These are phyloP conservation scores for Thermothielavioides terrestris DNA, from an alignment of 495 filamentous ascomycete species.

Conservation along the genomic window DNA sequence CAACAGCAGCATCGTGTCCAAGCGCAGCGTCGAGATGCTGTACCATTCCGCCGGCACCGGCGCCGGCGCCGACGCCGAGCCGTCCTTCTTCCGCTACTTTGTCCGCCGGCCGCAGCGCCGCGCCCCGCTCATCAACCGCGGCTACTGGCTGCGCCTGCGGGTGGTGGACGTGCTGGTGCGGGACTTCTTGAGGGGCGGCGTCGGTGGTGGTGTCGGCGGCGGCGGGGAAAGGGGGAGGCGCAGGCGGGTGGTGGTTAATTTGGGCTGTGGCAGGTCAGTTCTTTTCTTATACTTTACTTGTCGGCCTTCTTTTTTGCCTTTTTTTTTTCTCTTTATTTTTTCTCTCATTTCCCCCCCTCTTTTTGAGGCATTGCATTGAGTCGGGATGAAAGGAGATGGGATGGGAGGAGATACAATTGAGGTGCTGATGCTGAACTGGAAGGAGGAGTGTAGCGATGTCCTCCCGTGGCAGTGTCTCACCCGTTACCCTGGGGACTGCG, in stretches of 20 bases:
- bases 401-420: not conserved
- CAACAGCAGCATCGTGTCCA: slow-evolving; percentile 81
- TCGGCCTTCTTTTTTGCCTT: too few species aligned
- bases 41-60: slow-evolving; percentile 67
- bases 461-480: slow-evolving; percentile 77
- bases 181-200: slow-evolving; percentile 52
- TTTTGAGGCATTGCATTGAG: too few species aligned
- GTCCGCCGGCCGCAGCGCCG: slow-evolving; percentile 73
- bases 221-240: slow-evolving; percentile 15
- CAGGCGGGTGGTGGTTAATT: slow-evolving; percentile 56
- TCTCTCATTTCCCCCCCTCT: too few species aligned
- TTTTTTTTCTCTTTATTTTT: not conserved
- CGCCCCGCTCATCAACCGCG: slow-evolving; percentile 77
- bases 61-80: too few species aligned
- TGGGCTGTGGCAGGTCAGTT: slow-evolving; percentile 85
- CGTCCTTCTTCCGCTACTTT: slow-evolving; percentile 79
- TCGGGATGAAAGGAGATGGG: not conserved
- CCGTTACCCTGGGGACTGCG: slow-evolving; percentile 47
- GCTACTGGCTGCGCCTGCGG: slow-evolving; percentile 79
- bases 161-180: slow-evolving; percentile 65
- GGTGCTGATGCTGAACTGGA: not conserved
- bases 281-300: slow-evolving; percentile 1
- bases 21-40: slow-evolving; percentile 76
- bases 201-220: too few species aligned
- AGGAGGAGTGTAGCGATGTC: slow-evolving; percentile 57